These are phyloP conservation scores for Rhodotorula glutinis DNA, from an alignment of 1,284 basidiomycete genomes.

Conservation along the genomic window DNA sequence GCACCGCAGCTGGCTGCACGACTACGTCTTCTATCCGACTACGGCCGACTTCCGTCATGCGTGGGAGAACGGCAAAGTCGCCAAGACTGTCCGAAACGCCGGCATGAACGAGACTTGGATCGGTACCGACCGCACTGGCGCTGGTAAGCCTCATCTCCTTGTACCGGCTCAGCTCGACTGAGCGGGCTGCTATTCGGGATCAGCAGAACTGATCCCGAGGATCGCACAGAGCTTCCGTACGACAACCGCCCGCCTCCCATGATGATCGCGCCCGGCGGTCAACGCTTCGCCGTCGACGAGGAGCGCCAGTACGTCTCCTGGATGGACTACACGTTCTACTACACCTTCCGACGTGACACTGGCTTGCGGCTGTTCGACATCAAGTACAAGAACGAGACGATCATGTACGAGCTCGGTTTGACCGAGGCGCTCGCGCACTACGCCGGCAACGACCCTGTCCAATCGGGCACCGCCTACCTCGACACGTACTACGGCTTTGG, in stretches of 20 bases:
- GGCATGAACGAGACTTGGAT: conserved; percentile 39
- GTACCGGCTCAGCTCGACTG: background rate
- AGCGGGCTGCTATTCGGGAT: background rate
- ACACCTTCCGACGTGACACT: conserved; percentile 46
- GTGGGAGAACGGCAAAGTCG: conserved; percentile 39
- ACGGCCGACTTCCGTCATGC: conserved; percentile 47
- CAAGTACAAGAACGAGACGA: conserved; percentile 58
- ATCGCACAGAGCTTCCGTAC: conserved; percentile 32
- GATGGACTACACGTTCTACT: conserved; percentile 43
- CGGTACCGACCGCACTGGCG: conserved; percentile 41
- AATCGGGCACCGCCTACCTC: conserved; percentile 35
- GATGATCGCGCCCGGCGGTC: conserved; percentile 45
- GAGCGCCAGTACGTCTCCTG: conserved; percentile 45
- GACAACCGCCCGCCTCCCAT: conserved; percentile 45
- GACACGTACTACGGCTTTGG: conserved; percentile 43
- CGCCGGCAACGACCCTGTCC: conserved; percentile 34
- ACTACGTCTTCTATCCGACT: conserved; percentile 42
- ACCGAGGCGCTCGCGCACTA: conserved; percentile 46
- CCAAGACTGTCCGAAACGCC: conserved; percentile 40
- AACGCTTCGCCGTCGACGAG: conserved; percentile 46
- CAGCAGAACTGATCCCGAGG: background rate
- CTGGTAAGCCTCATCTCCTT: background rate
- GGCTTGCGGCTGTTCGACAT: conserved; percentile 65
- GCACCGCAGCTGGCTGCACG: conserved; percentile 32
- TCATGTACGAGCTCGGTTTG: conserved; percentile 60